A percentile compares a stretch with the other conserved stretches of the same genome.
These are phyloP conservation scores for Andalucia godoyi DNA, from an alignment of 78 protist species.

Conservation along the genomic window DNA sequence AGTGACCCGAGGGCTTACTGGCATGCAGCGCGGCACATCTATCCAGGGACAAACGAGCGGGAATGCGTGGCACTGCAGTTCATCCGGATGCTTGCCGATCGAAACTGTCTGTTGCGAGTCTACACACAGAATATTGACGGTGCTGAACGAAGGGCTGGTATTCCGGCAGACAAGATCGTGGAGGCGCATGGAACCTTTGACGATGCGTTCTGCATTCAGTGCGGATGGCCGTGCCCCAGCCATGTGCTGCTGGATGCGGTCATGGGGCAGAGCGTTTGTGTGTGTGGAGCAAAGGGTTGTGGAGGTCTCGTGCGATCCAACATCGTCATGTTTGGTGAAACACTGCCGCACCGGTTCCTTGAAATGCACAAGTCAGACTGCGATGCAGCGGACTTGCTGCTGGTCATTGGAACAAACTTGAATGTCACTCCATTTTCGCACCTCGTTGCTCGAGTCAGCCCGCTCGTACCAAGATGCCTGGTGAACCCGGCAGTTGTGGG, in stretches of 20 bases:
- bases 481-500: conserved; percentile 23
- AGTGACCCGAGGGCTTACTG: background rate
- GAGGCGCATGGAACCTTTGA: background rate
- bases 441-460: background rate
- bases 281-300: background rate
- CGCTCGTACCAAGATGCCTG: conserved; percentile 3
- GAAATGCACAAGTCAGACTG: background rate
- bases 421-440: conserved; percentile 11
- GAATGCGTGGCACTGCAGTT: background rate
- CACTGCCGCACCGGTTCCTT: conserved; percentile 13
- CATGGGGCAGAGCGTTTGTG: too few species aligned
- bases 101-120: background rate
- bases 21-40: background rate
- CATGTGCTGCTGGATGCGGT: background rate
- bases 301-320: conserved; percentile 26
- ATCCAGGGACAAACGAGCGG: background rate
- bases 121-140: conserved; percentile 14
- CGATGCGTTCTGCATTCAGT: background rate
- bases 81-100: background rate
- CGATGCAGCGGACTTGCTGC: conserved; percentile 7
- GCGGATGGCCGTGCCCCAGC: background rate
- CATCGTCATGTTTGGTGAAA: conserved; percentile 31
- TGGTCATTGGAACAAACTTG: conserved; percentile 38
- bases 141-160: background rate
- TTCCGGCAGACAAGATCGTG: background rate